phyloP scores from a whole-genome alignment of 2,329 filamentous ascomycete species.

The Alternaria atra region DNA sequence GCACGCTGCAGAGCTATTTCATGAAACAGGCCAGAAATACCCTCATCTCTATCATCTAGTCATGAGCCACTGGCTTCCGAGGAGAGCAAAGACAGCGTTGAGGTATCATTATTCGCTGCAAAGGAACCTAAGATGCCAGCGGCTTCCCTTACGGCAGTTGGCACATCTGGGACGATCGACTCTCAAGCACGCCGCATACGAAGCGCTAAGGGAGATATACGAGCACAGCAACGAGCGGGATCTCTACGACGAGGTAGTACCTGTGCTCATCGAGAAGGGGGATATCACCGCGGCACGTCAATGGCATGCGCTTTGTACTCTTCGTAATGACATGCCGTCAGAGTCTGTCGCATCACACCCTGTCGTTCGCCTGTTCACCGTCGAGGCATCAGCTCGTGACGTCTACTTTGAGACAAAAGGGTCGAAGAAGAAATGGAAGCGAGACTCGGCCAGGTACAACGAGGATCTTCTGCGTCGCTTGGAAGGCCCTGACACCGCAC shows the following conservation, averaged over 20 bases:
- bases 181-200: slow-evolving; percentile 29
- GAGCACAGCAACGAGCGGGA: slow-evolving; percentile 45
- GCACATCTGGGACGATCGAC: slow-evolving; percentile 16
- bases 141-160: slow-evolving; percentile 36
- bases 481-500: slow-evolving; percentile 54
- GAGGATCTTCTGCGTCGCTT: slow-evolving; percentile 46
- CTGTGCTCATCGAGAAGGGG: slow-evolving; percentile 38
- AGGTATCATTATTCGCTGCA: slow-evolving; percentile 39
- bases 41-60: slow-evolving; percentile 56
- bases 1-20: slow-evolving; percentile 55
- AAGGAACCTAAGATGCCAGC: slow-evolving; percentile 32
- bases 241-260: slow-evolving; percentile 55
- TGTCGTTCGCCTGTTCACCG: slow-evolving; percentile 41
- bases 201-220: slow-evolving; percentile 51
- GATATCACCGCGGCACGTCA: slow-evolving; percentile 36
- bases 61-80: slow-evolving; percentile 53
- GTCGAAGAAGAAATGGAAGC: slow-evolving; percentile 14
- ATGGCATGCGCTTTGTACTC: slow-evolving; percentile 55
- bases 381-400: slow-evolving; percentile 27
- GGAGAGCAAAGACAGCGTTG: slow-evolving; percentile 27
- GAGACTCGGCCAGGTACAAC: slow-evolving; percentile 30
- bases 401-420: slow-evolving; percentile 11
- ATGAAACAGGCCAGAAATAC: slow-evolving; percentile 47
- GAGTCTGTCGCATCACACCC: slow-evolving; percentile 41
- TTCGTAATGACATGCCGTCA: slow-evolving; percentile 51